These are phyloP conservation scores for Xylariaceae sp. DNA, from an alignment of 2,329 filamentous ascomycete genomes.

Conservation along the genomic window DNA sequence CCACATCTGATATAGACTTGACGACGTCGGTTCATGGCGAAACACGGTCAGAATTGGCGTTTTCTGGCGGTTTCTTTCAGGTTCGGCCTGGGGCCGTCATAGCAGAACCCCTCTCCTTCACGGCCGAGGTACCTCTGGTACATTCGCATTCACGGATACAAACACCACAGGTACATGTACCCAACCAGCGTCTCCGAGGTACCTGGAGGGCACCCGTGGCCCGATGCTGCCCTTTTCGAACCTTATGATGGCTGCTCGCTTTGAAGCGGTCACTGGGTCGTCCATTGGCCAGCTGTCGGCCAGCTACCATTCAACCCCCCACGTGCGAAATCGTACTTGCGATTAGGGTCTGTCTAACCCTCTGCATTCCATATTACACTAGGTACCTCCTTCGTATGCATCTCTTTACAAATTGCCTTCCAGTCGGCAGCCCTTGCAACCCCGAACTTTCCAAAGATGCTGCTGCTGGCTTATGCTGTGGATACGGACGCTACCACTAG, in stretches of 20 bases:
- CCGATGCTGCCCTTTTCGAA: not conserved
- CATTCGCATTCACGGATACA: not conserved
- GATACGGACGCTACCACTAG: not conserved
- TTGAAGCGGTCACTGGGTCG: not conserved
- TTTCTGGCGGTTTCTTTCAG: not conserved
- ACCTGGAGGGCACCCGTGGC: not conserved
- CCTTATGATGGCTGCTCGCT: not conserved
- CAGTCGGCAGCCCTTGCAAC: not conserved
- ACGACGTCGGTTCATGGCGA: conserved; percentile 19
- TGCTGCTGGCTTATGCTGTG: not conserved
- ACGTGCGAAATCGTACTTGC: not conserved
- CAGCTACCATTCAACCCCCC: not conserved
- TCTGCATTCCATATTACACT: not conserved
- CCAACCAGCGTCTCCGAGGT: not conserved
- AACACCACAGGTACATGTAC: not conserved
- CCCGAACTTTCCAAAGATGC: not conserved
- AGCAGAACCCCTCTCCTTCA: not conserved
- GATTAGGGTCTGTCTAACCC: not conserved
- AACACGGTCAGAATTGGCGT: not conserved
- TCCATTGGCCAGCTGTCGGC: not conserved
- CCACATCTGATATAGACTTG: conserved; percentile 27
- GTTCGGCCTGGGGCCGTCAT: not conserved
- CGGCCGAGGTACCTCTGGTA: not conserved
- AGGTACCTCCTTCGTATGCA: not conserved
- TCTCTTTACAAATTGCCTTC: not conserved